Evolutionary conservation across 345 rosid genomes (phyloP), one percentile per base, ranked within the genome.

Genomic region (Carallia brachiata): DNA sequence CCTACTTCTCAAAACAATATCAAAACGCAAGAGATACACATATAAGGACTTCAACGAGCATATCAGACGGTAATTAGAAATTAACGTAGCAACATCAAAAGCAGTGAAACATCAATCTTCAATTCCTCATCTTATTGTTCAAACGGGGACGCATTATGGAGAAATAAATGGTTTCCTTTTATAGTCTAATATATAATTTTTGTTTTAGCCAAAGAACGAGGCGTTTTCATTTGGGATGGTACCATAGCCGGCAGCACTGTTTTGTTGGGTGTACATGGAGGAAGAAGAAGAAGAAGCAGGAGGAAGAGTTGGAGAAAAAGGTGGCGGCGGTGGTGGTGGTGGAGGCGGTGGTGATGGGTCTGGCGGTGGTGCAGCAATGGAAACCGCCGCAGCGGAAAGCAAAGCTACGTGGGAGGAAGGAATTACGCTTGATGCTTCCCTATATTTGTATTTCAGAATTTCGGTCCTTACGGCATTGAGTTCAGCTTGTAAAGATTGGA

Each of bases 401-500:
- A 85, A 82, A 67, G 83, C 74, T 36, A 82, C 67, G 67, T 84
- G 91, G 52, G 87, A 75, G 19, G 91, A 67, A n/a, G 86, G 80
- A 60, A 85, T 59, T 23, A 75, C 53, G 23, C 71, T 80, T 40
- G 90, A 79, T 40, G 90, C 88, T 78, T 90, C 98, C 77, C 88
- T 82, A 74, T 84, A 90, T 70, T 88, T 91, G 85, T 85, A 90
- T 76, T 87, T 94, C 50, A 90, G 76, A 50, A 95, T 89, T 80
- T 95, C 97, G 3, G 86, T 66, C 78, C 96, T 84, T 50, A 90
- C 89, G 39, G 90, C 89, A 60, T 83, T 83, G 55, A 95, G 84
- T 76, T 95, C 96, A 30, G 86, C 78, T 81, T 92, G 92, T 70
- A 95, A 80, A 52, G 88, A 77, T 78, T 95, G 97, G 40, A 95